These are phyloP conservation scores for Fomitopsis betulina DNA, from an alignment of 1,284 basidiomycete genomes.

Conservation along the genomic window DNA sequence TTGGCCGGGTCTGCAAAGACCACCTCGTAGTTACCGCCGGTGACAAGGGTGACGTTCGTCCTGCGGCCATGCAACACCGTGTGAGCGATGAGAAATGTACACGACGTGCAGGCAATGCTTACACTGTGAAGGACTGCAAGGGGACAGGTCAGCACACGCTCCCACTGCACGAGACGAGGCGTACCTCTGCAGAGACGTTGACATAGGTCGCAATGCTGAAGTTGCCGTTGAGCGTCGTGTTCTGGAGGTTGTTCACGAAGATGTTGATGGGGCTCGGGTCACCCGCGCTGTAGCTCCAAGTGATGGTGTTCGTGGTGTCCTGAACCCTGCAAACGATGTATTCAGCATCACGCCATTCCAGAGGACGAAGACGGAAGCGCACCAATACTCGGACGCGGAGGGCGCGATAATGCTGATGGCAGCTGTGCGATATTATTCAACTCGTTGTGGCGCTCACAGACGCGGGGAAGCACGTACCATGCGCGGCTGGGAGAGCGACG, in stretches of 20 bases:
- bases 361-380: slow-evolving; percentile 1
- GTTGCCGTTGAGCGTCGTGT: slow-evolving; percentile 31
- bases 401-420: slow-evolving; percentile 30
- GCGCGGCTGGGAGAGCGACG: slow-evolving; percentile 23
- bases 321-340: slow-evolving; percentile 27
- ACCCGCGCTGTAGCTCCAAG: slow-evolving; percentile 28
- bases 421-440: slow-evolving; percentile 14
- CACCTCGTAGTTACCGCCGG: slow-evolving; percentile 35
- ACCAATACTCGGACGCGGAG: slow-evolving; percentile 32
- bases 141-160: background rate
- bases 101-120: slow-evolving; percentile 6
- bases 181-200: slow-evolving; percentile 27
- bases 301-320: slow-evolving; percentile 31
- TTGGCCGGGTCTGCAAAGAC: slow-evolving; percentile 41
- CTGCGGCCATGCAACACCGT: slow-evolving; percentile 2
- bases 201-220: slow-evolving; percentile 32
- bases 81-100: background rate
- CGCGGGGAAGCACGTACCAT: slow-evolving; percentile 21
- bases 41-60: slow-evolving; percentile 34
- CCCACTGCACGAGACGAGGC: background rate
- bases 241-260: slow-evolving; percentile 29
- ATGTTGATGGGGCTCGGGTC: slow-evolving; percentile 34
- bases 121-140: slow-evolving; percentile 20
- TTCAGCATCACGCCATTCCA: background rate
- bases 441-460: background rate